Evolutionary conservation across 768 basidiomycete species (phyloP).

Genomic region (Pholiota molesta): DNA sequence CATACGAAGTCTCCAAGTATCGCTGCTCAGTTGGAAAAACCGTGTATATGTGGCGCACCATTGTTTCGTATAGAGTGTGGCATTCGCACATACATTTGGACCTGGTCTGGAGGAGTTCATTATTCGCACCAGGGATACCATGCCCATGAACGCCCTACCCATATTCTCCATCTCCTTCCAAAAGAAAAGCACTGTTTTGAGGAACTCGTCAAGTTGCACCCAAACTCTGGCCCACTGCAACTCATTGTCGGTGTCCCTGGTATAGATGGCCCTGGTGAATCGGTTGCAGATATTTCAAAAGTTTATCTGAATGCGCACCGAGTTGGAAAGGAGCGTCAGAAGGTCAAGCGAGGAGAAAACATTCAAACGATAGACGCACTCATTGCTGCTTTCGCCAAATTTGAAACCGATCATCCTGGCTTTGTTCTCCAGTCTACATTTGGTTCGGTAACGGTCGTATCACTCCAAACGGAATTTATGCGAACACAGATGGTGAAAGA

Average conservation of each 20-base stretch:
- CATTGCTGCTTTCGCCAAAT: not conserved
- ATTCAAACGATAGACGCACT: too few relatives aligned
- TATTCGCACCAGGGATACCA: slow-evolving; percentile 17
- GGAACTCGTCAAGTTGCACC: slow-evolving; percentile 13
- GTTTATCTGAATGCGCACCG: slow-evolving; percentile 22
- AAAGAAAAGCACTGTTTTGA: slow-evolving; percentile 15
- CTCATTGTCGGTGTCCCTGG: slow-evolving; percentile 24
- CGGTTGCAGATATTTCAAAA: slow-evolving; percentile 26
- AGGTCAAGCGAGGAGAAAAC: too few relatives aligned
- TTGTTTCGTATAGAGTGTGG: not conserved
- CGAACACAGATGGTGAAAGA: slow-evolving; percentile 17
- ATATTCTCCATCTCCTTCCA: slow-evolving; percentile 16
- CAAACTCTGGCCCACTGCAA: slow-evolving; percentile 15
- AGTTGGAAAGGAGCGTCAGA: slow-evolving; percentile 16
- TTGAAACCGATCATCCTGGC: not conserved
- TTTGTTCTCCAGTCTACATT: not conserved
- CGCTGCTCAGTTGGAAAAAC: not conserved
- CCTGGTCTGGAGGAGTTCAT: slow-evolving; percentile 17
- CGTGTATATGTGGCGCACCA: slow-evolving; percentile 10
- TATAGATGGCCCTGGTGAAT: slow-evolving; percentile 24
- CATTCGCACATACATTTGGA: slow-evolving; percentile 9
- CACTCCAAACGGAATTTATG: slow-evolving; percentile 7
- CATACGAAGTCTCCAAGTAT: not conserved
- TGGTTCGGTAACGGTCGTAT: slow-evolving; percentile 1
- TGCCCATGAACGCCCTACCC: slow-evolving; percentile 16